Evolutionary conservation across 2,329 filamentous ascomycete genomes (phyloP).

Genomic region (Teratosphaeria gauchensis): DNA sequence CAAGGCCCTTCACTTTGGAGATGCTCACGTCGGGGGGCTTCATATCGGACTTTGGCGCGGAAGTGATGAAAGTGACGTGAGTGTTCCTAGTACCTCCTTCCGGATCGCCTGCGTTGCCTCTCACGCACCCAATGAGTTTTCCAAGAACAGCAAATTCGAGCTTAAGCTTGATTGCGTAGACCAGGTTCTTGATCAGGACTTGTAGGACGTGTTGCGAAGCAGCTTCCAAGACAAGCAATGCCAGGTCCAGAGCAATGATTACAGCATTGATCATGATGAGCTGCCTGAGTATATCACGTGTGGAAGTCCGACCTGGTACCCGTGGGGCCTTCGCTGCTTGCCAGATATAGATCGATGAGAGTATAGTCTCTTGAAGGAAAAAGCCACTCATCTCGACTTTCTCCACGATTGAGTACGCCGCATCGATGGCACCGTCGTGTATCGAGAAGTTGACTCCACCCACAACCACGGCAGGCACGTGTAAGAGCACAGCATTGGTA

Average conservation of each 20-base stretch:
- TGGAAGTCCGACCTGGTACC: constrained; percentile 11
- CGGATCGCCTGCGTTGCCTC: not conserved
- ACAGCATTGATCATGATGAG: constrained; percentile 26
- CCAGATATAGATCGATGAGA: not conserved
- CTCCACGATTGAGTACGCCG: not conserved
- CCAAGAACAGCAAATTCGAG: constrained; percentile 15
- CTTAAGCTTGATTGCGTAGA: constrained; percentile 16
- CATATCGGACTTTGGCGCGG: not conserved
- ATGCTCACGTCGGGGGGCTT: too few species aligned
- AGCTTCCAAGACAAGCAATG: constrained; percentile 22
- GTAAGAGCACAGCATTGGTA: constrained; percentile 42
- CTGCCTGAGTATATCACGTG: constrained; percentile 17
- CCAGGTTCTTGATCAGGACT: constrained; percentile 26
- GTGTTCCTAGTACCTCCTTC: not conserved
- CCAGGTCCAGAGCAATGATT: constrained; percentile 26
- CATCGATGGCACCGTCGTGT: constrained; percentile 1
- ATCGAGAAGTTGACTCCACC: constrained; percentile 35
- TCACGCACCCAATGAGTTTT: constrained; percentile 7
- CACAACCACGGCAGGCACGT: constrained; percentile 46
- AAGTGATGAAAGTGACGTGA: not conserved
- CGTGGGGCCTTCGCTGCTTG: not conserved
- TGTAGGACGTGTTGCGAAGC: constrained; percentile 19
- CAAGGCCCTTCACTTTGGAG: not conserved
- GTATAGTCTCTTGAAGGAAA: not conserved
- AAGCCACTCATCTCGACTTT: not conserved